Evolutionary conservation across 345 rosid genomes (phyloP).

Genomic region (Rhizophora mangle): DNA sequence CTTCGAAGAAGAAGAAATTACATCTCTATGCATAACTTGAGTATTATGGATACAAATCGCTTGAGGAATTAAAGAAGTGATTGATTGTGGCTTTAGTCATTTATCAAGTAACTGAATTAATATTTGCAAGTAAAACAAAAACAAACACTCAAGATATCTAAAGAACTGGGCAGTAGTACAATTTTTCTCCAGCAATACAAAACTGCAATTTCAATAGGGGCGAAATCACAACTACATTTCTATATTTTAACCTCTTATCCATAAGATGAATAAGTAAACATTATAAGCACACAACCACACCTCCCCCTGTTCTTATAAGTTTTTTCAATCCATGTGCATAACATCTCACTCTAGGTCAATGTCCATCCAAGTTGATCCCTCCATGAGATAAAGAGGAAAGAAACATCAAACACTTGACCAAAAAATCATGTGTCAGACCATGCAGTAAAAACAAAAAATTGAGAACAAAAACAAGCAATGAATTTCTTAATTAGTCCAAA

Average conservation of each 20-base stretch:
- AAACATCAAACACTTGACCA: constrained; percentile 9
- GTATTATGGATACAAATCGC: too few relatives aligned
- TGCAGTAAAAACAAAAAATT: background rate
- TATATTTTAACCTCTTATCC: background rate
- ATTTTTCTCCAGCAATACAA: too few relatives aligned
- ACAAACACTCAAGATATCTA: too few relatives aligned
- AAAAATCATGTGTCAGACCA: background rate
- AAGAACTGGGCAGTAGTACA: too few relatives aligned
- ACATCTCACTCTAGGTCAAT: constrained; percentile 78
- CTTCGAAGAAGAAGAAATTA: too few relatives aligned
- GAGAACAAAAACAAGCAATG: background rate
- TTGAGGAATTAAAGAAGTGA: too few relatives aligned
- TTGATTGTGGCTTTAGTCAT: too few relatives aligned
- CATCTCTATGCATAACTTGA: too few relatives aligned
- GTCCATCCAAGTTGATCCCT: constrained; percentile 81
- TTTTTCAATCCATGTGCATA: constrained; percentile 77
- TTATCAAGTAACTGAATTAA: too few relatives aligned
- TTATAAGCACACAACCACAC: constrained; percentile 35
- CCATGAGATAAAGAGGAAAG: constrained; percentile 17
- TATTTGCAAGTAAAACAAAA: too few relatives aligned
- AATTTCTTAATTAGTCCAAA: background rate
- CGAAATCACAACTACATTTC: too few relatives aligned
- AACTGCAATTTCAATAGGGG: too few relatives aligned
- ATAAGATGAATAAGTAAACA: background rate
- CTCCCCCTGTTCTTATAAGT: constrained; percentile 84